Evolutionary conservation across 345 rosid genomes (phyloP).

Genomic region (Psidium friedrichsthalianum): DNA sequence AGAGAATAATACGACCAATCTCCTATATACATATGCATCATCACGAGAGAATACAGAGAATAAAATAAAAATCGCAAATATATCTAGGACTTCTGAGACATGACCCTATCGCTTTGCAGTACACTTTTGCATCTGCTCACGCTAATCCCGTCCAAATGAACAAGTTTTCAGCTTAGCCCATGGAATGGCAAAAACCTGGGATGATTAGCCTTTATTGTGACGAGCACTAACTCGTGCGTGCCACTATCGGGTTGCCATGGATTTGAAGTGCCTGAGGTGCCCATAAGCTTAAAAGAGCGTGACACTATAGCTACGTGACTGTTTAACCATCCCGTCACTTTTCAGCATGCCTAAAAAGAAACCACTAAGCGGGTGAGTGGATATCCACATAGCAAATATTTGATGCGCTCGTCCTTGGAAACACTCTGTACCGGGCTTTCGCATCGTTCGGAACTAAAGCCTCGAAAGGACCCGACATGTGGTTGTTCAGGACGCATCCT

Average conservation of each 20-base stretch:
- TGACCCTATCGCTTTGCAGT: no score
- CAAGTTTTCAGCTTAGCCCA: background rate
- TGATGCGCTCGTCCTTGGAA: background rate
- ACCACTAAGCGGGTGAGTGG: background rate
- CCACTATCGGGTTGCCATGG: background rate
- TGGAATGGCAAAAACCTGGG: background rate
- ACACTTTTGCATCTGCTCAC: background rate
- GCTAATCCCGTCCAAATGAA: background rate
- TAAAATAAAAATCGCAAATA: no score
- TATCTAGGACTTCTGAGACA: no score
- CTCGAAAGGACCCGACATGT: background rate
- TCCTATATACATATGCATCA: background rate
- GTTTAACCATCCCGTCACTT: background rate
- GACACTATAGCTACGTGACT: background rate
- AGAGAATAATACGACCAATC: background rate
- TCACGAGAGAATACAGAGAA: background rate
- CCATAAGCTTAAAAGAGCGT: background rate
- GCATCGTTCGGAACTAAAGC: background rate
- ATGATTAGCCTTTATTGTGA: background rate
- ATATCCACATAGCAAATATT: background rate
- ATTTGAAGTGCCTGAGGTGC: background rate
- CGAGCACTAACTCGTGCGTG: constrained; percentile 1
- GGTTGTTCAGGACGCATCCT: background rate
- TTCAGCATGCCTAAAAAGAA: background rate
- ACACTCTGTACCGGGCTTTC: background rate